Conservation (phyloP, 768 basidiomycete genomes). For the Cubamyces sp. region DNA sequence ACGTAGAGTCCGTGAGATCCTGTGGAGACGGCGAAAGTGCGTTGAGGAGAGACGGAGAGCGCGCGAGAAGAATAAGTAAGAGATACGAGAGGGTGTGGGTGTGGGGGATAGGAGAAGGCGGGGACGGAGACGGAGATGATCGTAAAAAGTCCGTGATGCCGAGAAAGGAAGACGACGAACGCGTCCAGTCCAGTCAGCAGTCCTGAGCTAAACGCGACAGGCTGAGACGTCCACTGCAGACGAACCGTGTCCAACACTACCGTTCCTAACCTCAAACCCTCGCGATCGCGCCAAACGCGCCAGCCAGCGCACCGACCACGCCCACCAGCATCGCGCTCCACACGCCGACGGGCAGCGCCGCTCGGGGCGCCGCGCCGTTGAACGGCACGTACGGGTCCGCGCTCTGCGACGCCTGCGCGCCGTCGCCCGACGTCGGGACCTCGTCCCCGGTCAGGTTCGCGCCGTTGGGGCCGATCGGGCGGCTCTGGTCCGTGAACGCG, state of each 20-base stretch:
- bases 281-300: conserved; percentile 30
- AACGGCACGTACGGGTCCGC: conserved; percentile 51
- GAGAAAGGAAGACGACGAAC: background rate
- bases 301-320: conserved; percentile 42
- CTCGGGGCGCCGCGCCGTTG: conserved; percentile 38
- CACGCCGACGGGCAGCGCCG: conserved; percentile 32
- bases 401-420: conserved; percentile 30
- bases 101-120: background rate
- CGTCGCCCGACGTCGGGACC: conserved; percentile 41
- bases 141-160: conserved; percentile 1
- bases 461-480: conserved; percentile 73
- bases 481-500: conserved; percentile 62
- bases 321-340: conserved; percentile 43
- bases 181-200: background rate
- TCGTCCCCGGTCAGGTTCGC: conserved; percentile 70
- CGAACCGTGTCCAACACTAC: background rate
- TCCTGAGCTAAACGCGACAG: background rate
- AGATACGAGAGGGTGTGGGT: background rate
- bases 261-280: conserved; percentile 14
- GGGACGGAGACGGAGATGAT: background rate
- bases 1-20: conserved; percentile 14
- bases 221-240: no score
- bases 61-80: background rate
- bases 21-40: background rate
- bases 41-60: background rate